Base-by-base conservation (phyloP, 23 red algal genomes). In the Chondrus crispus region DNA sequence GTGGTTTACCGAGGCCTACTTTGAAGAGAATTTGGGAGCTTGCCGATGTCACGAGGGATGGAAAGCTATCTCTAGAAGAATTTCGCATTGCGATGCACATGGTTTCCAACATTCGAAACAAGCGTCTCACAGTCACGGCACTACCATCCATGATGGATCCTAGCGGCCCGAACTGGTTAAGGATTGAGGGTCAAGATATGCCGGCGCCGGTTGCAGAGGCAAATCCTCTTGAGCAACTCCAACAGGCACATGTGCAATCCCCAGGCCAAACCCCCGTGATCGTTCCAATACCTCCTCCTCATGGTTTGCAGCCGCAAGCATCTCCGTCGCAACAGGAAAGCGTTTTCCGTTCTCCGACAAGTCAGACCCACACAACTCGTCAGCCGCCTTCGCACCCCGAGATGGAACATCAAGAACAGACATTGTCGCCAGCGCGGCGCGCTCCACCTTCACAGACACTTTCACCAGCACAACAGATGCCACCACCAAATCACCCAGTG, bases 51-150 rank as follows among this genome's bases (percentile, higher is more conserved):
- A 90, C 88, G 26, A 62, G 46, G 19, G 97, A 99, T 74, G 97
- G 95, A 46, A 80, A 58, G 76, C 89, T 99, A n/a, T 95, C 95
- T 13, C 63, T 88, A 35, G 74, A 88, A 32, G 94, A 99, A 55
- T 99, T 99, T 70, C 92, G 95, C 12, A 60, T 62, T 30, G 97
- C 91, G 2, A 91, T 95, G 80, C 97, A 99, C 60, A 68, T 99
- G 74, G 87, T 94, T 41, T 37, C 79, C 14, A 62, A 79, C 60
- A 89, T 98, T 22, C 82, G 76, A n/a, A 87, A 74, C 66, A 81
- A 86, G 22, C 57, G 40, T 52, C 3, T 96, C 1, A 73, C 63
- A 24, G 84, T 88, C 20, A 58, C 84, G 29, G 66, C 53, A 24
- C 68, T 97, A 40, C 95, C 95, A 11, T 43, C 53, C 42, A 54